Evolutionary conservation across 306 rosid genomes (phyloP).

Genomic region (Rosa chinensis): DNA sequence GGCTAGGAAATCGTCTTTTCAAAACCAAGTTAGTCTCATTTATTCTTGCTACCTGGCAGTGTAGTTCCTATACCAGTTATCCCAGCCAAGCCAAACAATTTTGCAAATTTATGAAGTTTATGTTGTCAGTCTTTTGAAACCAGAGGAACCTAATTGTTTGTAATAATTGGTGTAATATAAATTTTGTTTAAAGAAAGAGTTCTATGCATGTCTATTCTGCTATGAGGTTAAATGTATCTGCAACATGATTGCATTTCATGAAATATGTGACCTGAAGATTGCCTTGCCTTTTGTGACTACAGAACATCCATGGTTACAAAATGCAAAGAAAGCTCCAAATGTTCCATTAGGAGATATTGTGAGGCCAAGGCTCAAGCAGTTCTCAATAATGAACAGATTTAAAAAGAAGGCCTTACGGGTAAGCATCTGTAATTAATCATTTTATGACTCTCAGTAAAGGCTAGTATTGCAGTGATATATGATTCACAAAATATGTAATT

Average conservation of each 20-base stretch:
- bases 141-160: not conserved
- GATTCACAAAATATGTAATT: conserved; percentile 11
- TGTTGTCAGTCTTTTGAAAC: not conserved
- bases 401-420: conserved; percentile 97
- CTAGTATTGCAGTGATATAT: conserved; percentile 1
- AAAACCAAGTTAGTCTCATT: not conserved
- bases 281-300: conserved; percentile 30
- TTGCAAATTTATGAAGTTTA: not conserved
- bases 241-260: not conserved
- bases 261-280: not conserved
- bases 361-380: conserved; percentile 91
- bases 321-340: conserved; percentile 91
- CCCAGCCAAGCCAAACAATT: not conserved
- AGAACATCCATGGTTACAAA: conserved; percentile 98
- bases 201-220: not conserved
- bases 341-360: conserved; percentile 97
- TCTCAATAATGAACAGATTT: conserved; percentile 97
- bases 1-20: not conserved
- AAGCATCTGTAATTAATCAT: conserved; percentile 41
- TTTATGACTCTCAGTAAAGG: conserved; percentile 23
- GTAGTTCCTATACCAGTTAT: not conserved
- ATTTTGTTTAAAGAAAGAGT: not conserved
- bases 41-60: not conserved
- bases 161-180: not conserved
- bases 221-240: conserved; percentile 17